phyloP scores from a whole-genome alignment of 768 basidiomycete genomes.

The Leucosporidium scottii region DNA sequence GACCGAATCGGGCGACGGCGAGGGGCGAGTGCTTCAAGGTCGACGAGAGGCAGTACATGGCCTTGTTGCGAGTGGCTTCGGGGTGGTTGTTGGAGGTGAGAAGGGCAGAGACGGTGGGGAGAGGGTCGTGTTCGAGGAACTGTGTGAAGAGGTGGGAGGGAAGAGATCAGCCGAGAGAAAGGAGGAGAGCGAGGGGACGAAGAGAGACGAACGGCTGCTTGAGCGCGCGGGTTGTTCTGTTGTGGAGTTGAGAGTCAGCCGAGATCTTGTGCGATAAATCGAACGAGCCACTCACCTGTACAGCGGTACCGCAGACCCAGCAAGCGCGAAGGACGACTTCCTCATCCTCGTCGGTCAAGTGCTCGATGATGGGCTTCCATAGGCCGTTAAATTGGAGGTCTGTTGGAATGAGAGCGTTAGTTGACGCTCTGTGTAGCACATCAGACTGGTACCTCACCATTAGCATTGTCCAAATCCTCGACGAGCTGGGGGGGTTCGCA shows the following conservation, averaged over 20 bases:
- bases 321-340: conserved; percentile 60
- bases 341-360: conserved; percentile 57
- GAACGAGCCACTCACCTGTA: conserved; percentile 41
- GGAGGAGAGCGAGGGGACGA: background rate
- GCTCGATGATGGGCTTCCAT: conserved; percentile 66
- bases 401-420: conserved; percentile 37
- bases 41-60: conserved; percentile 71
- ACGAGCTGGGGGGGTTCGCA: conserved; percentile 58
- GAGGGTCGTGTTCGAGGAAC: conserved; percentile 52
- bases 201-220: conserved; percentile 56
- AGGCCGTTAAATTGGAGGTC: conserved; percentile 69
- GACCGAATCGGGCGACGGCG: conserved; percentile 55
- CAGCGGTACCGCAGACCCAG: conserved; percentile 82
- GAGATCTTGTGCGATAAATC: too few relatives aligned
- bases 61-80: conserved; percentile 45
- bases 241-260: background rate
- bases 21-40: conserved; percentile 67
- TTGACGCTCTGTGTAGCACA: background rate
- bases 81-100: conserved; percentile 45
- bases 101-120: conserved; percentile 59
- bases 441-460: conserved; percentile 49
- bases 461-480: conserved; percentile 86
- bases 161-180: background rate
- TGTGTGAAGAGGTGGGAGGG: background rate
- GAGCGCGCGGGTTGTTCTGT: conserved; percentile 82